Evolutionary conservation across 129 eudicot species (phyloP), one percentile per base, ranked within the genome.

Genomic region (Artemisia tridentata): DNA sequence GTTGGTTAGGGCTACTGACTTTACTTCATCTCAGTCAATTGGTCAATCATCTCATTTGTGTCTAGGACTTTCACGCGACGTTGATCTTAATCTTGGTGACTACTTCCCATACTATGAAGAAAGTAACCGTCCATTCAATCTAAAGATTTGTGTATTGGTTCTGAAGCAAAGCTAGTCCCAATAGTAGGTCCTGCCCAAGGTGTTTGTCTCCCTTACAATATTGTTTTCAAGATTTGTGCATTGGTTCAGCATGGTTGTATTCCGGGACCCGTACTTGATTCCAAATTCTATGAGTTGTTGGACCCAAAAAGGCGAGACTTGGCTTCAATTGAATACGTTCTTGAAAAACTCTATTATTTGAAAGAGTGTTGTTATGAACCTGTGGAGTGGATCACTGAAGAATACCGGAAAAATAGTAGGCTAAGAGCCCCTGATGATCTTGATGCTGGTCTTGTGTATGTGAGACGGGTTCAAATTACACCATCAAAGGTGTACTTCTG

Each of bases 291-390:
- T 57, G 81, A 68, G 29, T 57, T 87, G 71, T 79, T 86, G 69
- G 86, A 88, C 83, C 98, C 98, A 15, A 67, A 18, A 34, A 80
- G 72, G 59, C 50, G 64, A 23, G 41, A 77, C 51, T 65, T 72
- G 16, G 66, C 57, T 5, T 71, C 72, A 54, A 80, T 90, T 10
- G 97, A 95, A 62, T 75, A 85, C 34, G 88, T 87, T 67, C 75
- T 95, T 19, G 96, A 88, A 69, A 86, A 86, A 46, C 81, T 95
- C 3, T 84, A 58, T 71, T 67, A 74, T 68, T 29, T 67, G 21
- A 88, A 88, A 66, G 95, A 82, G 27, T 90, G 93, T 67, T 84
- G 91, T 76, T 92, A 92, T 79, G 86, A 88, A 71, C 97, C 98
- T 1, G 91, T 78, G 7, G 77, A 34, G 31, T 86, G 93, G 91